Evolutionary conservation across 2,329 filamentous ascomycete genomes (phyloP), one percentile per base, ranked within the genome.

Genomic region (Diaporthe helianthi): DNA sequence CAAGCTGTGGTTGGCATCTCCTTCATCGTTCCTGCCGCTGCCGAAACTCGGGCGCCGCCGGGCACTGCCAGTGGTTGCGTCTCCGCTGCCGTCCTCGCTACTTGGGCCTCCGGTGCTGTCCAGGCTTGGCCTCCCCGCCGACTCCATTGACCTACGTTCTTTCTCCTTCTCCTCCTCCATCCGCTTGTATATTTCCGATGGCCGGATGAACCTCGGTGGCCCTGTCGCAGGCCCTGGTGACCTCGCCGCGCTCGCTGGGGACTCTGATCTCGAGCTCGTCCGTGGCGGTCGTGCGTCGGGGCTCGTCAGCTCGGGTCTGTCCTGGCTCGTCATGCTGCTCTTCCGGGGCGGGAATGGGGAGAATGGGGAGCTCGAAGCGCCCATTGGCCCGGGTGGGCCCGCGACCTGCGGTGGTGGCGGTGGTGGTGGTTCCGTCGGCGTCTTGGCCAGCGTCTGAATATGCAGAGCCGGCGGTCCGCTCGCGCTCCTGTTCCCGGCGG

Each of bases 151-250:
- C 68, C 83, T 83, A 46, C 85, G 80, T 73, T 87, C 84, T 73
- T 81, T 85, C 71, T 87, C 83, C 65, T 84, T 85, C 72, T 92
- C 91, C 73, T 93, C 90, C 65, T 87, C 87, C 77, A 91, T 84
- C 7, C 91, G 88, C 75, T 87, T 90, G 77, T 95, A 94, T 51
- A 94, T 90, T 73, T 97, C 93, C 15, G 91, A 87, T 1, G 93
- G 92, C 46, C 92, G 85, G 68, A 93, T 84, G 73, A 95, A 90
- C 0, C 89, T 86, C 24, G 87, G 79, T 1, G 87, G 77, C 73
- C 89, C 90, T 61, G 81, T 76, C 29, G 71, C 76, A 46, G 84
- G 73, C 31, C 79, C 79, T 36, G 79, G 73, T 22, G 80, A 76
- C 36, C 72, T 75, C 24, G 77, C 71, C 66, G 73, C 77, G 53